A percentile compares a stretch with the other conserved stretches of the same genome.
These are phyloP conservation scores for Cicer bijugum DNA, from an alignment of 306 rosid species.

Conservation along the genomic window DNA sequence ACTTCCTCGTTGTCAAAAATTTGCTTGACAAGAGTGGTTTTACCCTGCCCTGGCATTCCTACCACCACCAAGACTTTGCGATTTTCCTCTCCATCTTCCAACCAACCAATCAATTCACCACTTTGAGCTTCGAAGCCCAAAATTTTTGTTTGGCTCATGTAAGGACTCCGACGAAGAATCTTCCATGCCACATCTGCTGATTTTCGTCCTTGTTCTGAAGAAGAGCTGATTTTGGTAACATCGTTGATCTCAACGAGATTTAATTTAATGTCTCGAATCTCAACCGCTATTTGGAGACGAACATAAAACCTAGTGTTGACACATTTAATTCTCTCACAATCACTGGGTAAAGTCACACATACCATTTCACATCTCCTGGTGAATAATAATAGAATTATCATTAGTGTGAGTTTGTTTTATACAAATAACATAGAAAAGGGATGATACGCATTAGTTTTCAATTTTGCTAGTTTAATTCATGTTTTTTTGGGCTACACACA, in stretches of 20 bases:
- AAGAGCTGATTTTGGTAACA: too few relatives aligned
- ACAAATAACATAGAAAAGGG: too few relatives aligned
- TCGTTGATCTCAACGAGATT: background rate
- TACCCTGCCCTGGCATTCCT: conserved; percentile 29
- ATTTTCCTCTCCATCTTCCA: background rate
- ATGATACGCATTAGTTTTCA: background rate
- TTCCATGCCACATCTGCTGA: background rate
- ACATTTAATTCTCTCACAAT: background rate
- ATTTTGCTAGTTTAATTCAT: background rate
- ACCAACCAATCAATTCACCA: background rate
- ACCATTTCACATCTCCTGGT: background rate
- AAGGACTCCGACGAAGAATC: background rate
- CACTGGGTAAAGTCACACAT: background rate
- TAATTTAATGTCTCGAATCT: background rate
- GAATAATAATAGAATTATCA: too few relatives aligned
- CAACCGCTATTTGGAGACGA: background rate
- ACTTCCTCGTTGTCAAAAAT: background rate
- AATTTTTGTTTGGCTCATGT: background rate
- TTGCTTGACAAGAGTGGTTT: conserved; percentile 19
- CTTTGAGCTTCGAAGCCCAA: background rate
- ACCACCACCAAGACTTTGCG: background rate
- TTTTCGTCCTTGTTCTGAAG: background rate
- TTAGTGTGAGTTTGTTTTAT: too few relatives aligned
- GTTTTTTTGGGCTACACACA: too few relatives aligned
- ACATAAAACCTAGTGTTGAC: background rate